Percentiles rank a stretch among this genome's conserved stretches.
These are phyloP conservation scores for Diaporthe ampelina DNA, from an alignment of 2,329 filamentous ascomycete genomes.

Conservation along the genomic window DNA sequence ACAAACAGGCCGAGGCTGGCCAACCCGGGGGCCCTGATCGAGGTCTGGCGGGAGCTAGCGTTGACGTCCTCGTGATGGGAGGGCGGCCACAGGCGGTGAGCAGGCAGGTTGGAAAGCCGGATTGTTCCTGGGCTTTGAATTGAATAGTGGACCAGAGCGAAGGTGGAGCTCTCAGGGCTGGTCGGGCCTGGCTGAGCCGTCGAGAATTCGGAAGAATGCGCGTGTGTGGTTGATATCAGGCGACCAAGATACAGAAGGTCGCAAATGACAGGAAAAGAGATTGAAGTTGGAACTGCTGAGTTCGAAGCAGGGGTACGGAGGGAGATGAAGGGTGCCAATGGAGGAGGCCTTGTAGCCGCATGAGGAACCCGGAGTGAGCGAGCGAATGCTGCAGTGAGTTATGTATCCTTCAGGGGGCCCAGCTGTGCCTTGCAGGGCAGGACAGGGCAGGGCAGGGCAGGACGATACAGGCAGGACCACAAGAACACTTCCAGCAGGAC, in stretches of 20 bases:
- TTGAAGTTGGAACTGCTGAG: slow-evolving; percentile 19
- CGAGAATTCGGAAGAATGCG: slow-evolving; percentile 18
- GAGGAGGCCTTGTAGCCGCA: slow-evolving; percentile 40
- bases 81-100: slow-evolving; percentile 42
- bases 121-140: slow-evolving; percentile 30
- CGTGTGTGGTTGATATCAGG: slow-evolving; percentile 28
- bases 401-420: slow-evolving; percentile 51
- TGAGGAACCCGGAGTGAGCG: slow-evolving; percentile 37
- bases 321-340: slow-evolving; percentile 40
- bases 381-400: slow-evolving; percentile 35
- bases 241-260: slow-evolving; percentile 8
- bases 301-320: slow-evolving; percentile 23
- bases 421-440: slow-evolving; percentile 46
- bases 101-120: slow-evolving; percentile 37
- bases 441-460: slow-evolving; percentile 42
- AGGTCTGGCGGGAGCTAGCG: slow-evolving; percentile 1
- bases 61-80: slow-evolving; percentile 40
- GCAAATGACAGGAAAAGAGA: slow-evolving; percentile 23
- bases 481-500: background rate
- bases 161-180: slow-evolving; percentile 39
- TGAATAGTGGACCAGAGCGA: slow-evolving; percentile 36
- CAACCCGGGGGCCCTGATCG: background rate
- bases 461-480: background rate
- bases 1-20: slow-evolving; percentile 5
- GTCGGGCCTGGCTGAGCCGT: slow-evolving; percentile 33